Evolutionary conservation across 768 basidiomycete species (phyloP).

Genomic region (Leccinum aurantiacum): DNA sequence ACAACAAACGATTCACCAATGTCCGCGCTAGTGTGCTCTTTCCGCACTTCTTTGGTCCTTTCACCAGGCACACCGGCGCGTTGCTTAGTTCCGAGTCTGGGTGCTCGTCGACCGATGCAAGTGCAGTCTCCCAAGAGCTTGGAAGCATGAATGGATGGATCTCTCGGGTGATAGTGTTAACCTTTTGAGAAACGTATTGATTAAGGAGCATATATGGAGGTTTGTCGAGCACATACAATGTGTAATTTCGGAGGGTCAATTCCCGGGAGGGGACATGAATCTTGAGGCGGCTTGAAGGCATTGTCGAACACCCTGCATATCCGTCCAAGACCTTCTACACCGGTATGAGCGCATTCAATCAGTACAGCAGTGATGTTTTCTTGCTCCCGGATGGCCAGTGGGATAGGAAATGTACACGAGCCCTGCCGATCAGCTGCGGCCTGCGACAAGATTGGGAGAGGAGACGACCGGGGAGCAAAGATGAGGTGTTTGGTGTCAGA

Average conservation of each 20-base stretch:
- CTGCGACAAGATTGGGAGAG: slow-evolving; percentile 56
- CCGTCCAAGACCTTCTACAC: slow-evolving; percentile 64
- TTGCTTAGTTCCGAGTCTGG: slow-evolving; percentile 15
- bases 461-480: slow-evolving; percentile 79
- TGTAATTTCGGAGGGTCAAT: slow-evolving; percentile 50
- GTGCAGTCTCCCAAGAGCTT: slow-evolving; percentile 35
- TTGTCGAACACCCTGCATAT: slow-evolving; percentile 63
- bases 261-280: slow-evolving; percentile 23
- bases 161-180: slow-evolving; percentile 29
- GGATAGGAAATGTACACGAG: slow-evolving; percentile 16
- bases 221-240: slow-evolving; percentile 46
- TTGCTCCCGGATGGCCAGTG: slow-evolving; percentile 13
- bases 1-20: slow-evolving; percentile 66
- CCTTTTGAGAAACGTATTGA: slow-evolving; percentile 23
- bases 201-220: too few species aligned
- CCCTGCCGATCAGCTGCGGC: slow-evolving; percentile 13
- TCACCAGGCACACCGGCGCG: slow-evolving; percentile 59
- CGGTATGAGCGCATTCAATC: slow-evolving; percentile 56
- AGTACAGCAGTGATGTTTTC: slow-evolving; percentile 44
- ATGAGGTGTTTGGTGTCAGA: slow-evolving; percentile 48
- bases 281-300: slow-evolving; percentile 55
- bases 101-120: slow-evolving; percentile 15
- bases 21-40: slow-evolving; percentile 88
- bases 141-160: slow-evolving; percentile 37
- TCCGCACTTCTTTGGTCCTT: slow-evolving; percentile 83